Evolutionary conservation across 1,284 basidiomycete genomes (phyloP), one percentile per base, ranked within the genome.

Genomic region (Grifola frondosa): DNA sequence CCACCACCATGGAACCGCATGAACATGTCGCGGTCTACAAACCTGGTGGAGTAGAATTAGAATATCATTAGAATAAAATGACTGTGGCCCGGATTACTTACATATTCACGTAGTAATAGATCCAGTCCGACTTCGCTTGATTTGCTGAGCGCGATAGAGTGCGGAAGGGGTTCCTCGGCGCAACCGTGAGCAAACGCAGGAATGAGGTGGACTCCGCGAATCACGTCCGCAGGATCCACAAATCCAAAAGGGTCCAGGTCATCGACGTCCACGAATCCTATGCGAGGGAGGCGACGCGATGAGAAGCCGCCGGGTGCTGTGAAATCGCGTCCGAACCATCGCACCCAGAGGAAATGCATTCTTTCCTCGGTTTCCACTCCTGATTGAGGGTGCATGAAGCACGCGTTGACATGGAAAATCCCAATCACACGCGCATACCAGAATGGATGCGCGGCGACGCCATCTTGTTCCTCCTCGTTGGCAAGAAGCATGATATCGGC

Each of bases 211-310:
- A 48, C 52, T 0, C 55, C 65, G 4, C 59, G 59, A 16, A 73
- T 52, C 26, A 74, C 53, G 6, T 58, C 46, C 0, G 42, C 28
- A 0, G 70, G 71, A 47, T 71, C 63, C 1, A 74, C 39, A 44
- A 74, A 73, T 1, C 66, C 65, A 52, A 72, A 74, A 1, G 69
- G 60, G 12, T 50, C 46, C 0, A 48, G 34, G 32, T 68, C 58
- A 6, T 46, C 43, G 1, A 47, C 52, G 7, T 45, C 37, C 6
- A 69, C 48, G 52, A 69, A 74, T 0, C 58, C 59, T 2, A 73
- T 30, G 20, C 61, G 61, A 10, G 60, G 64, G 4, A 72, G 54
- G 2, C 49, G 44, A 4, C 56, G 49, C 10, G 28, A 12, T 10
- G 34, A 31, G 15, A 47, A 53, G 11, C 64, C 60, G 21, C 19